These are phyloP conservation scores for Poa annua DNA, from an alignment of 176 grass and related monocot genomes.

Conservation along the genomic window DNA sequence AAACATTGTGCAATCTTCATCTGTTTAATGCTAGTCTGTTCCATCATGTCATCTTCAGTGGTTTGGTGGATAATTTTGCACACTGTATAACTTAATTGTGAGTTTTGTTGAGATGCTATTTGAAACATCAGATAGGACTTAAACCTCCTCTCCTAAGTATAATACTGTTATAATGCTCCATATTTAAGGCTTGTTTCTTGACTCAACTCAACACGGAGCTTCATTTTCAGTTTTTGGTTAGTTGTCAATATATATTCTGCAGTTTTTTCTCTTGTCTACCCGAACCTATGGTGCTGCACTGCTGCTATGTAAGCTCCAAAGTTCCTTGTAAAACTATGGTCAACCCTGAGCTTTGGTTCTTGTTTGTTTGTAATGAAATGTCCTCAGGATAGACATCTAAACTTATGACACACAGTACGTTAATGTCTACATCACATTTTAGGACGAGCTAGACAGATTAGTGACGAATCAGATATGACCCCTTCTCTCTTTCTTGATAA, in stretches of 20 bases:
- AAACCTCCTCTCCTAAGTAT: background rate
- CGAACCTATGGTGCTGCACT: background rate
- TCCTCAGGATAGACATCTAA: background rate
- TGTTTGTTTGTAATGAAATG: constrained; percentile 14
- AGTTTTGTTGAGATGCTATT: constrained; percentile 12
- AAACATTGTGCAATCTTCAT: constrained; percentile 8
- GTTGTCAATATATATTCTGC: background rate
- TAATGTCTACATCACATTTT: constrained; percentile 21
- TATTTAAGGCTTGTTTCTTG: constrained; percentile 30
- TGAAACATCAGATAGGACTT: background rate
- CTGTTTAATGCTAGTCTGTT: constrained; percentile 1
- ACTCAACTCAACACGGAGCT: background rate
- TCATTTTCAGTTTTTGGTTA: constrained; percentile 15
- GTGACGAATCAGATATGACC: background rate
- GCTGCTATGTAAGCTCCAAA: background rate
- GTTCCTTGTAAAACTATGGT: background rate
- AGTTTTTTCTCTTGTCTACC: background rate
- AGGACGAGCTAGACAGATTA: background rate
- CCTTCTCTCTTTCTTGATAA: constrained; percentile 5
- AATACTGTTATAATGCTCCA: background rate
- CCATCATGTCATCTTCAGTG: background rate
- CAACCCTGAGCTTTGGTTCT: constrained; percentile 27
- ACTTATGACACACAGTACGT: background rate
- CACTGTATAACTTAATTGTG: background rate
- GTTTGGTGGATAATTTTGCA: background rate